Evolutionary conservation across 495 filamentous ascomycete species (phyloP), one percentile per base, ranked within the genome.

Genomic region (Xylaria venustula): DNA sequence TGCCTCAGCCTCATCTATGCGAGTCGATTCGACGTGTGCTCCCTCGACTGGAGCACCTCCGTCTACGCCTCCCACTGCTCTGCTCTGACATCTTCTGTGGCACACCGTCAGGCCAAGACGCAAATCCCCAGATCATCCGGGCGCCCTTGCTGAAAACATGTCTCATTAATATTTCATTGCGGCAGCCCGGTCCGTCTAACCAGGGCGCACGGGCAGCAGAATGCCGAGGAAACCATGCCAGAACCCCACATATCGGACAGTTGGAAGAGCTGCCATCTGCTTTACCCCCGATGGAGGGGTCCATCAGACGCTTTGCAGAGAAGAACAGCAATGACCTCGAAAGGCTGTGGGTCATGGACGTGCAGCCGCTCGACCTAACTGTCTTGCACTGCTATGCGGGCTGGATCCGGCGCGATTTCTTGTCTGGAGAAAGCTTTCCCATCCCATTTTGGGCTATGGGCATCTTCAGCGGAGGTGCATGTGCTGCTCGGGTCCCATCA

Each of bases 331-430:
- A 22, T 23, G 57, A 50, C 26, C 45, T 57, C 11, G 28, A 56
- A 30, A 57, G 52, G 23, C 37, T 62, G n/a, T 62, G 44, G 52
- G 12, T 52, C 11, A 42, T 62, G 22, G 52, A 62, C 15, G 30
- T 52, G 19, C 9, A 62, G 32, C 28, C 22, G 36, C 14, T 6
- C 9, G 9, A 36, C 19, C 19, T 7, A 14, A 19, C 2, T 9
- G 32, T 17, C n/a, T 25, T 25, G n/a, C 45, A 57, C 26, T 37
- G 25, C 11, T 42, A 48, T 30, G 46, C 34, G 45, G 45, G 42
- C 45, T 62, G 60, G 60, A 47, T 62, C 22, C 60, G 60, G 26
- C 60, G 60, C 25, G 60, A 62, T 37, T 55, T 62, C 41, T 17
- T 57, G 19, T 45, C 53, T 32, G 44, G 42, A 17, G 42, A 6